Percentiles rank a stretch among this genome's conserved stretches.
Conservation (phyloP, 805 yeast species). For the Wickerhamiella sergipiensis region DNA sequence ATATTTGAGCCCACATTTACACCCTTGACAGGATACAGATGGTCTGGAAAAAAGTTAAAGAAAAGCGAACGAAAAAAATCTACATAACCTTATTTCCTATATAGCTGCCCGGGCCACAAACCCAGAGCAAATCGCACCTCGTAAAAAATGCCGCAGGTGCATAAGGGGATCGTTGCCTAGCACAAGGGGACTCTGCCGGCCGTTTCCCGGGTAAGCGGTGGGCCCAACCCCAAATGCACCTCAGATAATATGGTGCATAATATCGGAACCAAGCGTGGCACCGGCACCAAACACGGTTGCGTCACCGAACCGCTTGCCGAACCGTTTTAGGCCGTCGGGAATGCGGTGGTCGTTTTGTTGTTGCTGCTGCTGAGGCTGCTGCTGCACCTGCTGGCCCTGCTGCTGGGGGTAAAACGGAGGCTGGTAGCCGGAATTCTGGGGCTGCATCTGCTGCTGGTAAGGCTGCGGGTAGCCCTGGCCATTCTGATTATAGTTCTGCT, state of each 20-base stretch:
- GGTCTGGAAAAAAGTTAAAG: too few species aligned
- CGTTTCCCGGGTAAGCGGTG: neutral
- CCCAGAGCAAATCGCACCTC: too few species aligned
- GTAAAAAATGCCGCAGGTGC: too few species aligned
- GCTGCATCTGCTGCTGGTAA: conserved; percentile 12
- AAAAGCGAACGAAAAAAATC: too few species aligned
- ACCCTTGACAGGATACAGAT: too few species aligned
- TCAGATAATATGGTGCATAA: conserved; percentile 36
- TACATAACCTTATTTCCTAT: too few species aligned
- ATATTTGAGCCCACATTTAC: too few species aligned
- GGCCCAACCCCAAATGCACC: neutral
- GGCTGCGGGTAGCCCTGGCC: conserved; percentile 8
- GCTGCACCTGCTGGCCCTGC: conserved; percentile 16
- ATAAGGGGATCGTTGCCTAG: too few species aligned
- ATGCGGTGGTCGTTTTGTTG: conserved; percentile 16
- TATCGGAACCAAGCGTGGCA: conserved; percentile 77
- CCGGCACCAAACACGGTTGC: conserved; percentile 97
- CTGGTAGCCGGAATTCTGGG: conserved; percentile 13
- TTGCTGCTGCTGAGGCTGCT: conserved; percentile 15
- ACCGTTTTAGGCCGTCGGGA: conserved; percentile 34
- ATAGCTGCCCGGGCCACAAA: too few species aligned
- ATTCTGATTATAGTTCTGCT: conserved; percentile 6
- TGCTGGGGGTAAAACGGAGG: conserved; percentile 14
- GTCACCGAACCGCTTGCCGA: conserved; percentile 72
- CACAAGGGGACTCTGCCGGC: too few species aligned